Conservation (phyloP, 148 eudicot species). For the Simmondsia chinensis region DNA sequence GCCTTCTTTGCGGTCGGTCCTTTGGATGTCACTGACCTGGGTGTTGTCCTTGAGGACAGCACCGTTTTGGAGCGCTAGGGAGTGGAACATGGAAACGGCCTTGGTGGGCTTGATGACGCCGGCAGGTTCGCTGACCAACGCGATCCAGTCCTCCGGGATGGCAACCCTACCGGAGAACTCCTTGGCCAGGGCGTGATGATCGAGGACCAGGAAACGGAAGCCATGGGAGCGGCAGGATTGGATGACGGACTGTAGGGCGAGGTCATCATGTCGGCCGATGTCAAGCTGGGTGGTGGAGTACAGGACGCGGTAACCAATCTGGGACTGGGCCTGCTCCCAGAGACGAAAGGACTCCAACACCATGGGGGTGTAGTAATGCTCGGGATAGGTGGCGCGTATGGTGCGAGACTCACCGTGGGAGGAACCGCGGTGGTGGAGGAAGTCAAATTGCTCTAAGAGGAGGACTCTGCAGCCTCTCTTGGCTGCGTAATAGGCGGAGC, state of each 20-base stretch:
- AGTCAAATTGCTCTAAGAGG: constrained; percentile 80
- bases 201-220: constrained; percentile 25
- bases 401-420: constrained; percentile 98
- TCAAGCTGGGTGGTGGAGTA: constrained; percentile 61
- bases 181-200: constrained; percentile 9
- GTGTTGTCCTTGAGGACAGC: constrained; percentile 49
- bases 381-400: constrained; percentile 76
- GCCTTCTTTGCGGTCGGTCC: constrained; percentile 11
- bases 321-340: constrained; percentile 55
- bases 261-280: constrained; percentile 36
- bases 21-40: constrained; percentile 29
- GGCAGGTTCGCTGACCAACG: constrained; percentile 48
- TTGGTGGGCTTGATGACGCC: constrained; percentile 89
- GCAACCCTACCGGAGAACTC: constrained; percentile 36
- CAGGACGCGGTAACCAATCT: constrained; percentile 59
- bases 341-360: constrained; percentile 42
- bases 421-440: constrained; percentile 86
- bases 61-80: constrained; percentile 55
- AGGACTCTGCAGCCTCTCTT: constrained; percentile 41
- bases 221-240: constrained; percentile 31
- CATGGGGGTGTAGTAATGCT: constrained; percentile 58
- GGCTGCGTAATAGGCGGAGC: constrained; percentile 59
- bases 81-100: constrained; percentile 87
- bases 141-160: constrained; percentile 69
- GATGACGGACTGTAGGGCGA: constrained; percentile 36